Conservation (phyloP, 495 filamentous ascomycete genomes). For the Aspergillus conjunctus region DNA sequence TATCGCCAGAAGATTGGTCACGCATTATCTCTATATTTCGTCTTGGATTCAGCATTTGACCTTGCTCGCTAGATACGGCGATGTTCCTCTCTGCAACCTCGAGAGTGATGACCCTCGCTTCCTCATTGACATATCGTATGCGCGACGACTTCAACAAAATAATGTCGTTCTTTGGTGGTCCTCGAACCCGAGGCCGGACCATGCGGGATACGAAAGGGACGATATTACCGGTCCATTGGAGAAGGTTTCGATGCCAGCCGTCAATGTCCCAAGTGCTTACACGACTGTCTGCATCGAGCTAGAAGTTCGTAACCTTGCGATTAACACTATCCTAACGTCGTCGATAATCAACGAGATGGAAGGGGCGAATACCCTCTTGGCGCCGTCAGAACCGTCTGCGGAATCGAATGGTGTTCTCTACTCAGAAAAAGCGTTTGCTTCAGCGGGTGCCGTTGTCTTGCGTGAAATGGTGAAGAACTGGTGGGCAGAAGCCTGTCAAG, state of each 20-base stretch:
- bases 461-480: conserved; percentile 98
- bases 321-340: conserved; percentile 96
- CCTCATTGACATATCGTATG: conserved; percentile 94
- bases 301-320: conserved; percentile 89
- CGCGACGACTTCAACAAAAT: conserved; percentile 83
- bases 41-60: conserved; percentile 89
- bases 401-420: conserved; percentile 68
- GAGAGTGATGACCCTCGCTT: conserved; percentile 92
- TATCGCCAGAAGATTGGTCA: conserved; percentile 80
- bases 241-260: conserved; percentile 87
- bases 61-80: conserved; percentile 85
- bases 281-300: conserved; percentile 96
- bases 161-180: conserved; percentile 99
- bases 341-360: conserved; percentile 98
- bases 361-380: conserved; percentile 65
- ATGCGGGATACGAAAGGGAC: conserved; percentile 94
- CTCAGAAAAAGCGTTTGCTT: conserved; percentile 90
- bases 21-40: conserved; percentile 86
- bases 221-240: conserved; percentile 83
- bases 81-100: conserved; percentile 92
- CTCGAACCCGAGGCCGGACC: conserved; percentile 78
- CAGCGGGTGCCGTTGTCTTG: conserved; percentile 83
- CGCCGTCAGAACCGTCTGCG: conserved; percentile 66
- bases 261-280: conserved; percentile 91
- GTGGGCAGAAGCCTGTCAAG: conserved; percentile 93